Evolutionary conservation across 75 land plant species (phyloP), one percentile per base, ranked within the genome.

Genomic region (Chamaecyparis obtusa): DNA sequence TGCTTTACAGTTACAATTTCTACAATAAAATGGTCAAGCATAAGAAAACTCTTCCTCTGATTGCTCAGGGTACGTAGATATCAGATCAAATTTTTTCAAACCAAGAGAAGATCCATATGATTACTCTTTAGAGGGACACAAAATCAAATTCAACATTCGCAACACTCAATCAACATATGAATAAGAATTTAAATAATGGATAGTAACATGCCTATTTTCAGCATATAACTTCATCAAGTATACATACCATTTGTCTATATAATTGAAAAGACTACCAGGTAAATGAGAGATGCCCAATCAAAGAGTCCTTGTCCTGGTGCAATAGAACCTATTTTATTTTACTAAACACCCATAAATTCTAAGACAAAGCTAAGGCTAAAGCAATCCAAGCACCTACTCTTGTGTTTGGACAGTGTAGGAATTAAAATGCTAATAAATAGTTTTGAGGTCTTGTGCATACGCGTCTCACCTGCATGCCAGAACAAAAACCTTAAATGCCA

Each of bases 51-150:
- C 83, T 49, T 37, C 80, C 80, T 80, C 83, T 6, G n/a, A 5
- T 24, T 30, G 3, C 33, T 30, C 75, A 71, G 10, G 30, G 35
- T 71, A 71, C 93, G 96, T 96, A 85, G 39, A 85, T 46, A 81
- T 81, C 83, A 81, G 43, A 41, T 41, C 21, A 9, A 64, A 64
- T 64, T 64, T 64, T 64, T 64, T 41, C 81, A 78, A 78, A 37
- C 2, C 81, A 78, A 39, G 69, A 64, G 69, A 64, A 64, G 69
- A 17, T 51, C 13, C 11, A 14, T 14, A 51, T 13, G 55, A 51
- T 78, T 39, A 78, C 9, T 9, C 81, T 78, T 41, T 41, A 78
- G 46, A 41, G 51, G 48, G 4, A 81, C 14, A n/a, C 48, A 81
- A 46, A 44, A 46, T 81, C 2, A 80, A 41, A 3, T 80, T 74